These are phyloP conservation scores for Cercospora zeina DNA, from an alignment of 2,329 filamentous ascomycete species.

Conservation along the genomic window DNA sequence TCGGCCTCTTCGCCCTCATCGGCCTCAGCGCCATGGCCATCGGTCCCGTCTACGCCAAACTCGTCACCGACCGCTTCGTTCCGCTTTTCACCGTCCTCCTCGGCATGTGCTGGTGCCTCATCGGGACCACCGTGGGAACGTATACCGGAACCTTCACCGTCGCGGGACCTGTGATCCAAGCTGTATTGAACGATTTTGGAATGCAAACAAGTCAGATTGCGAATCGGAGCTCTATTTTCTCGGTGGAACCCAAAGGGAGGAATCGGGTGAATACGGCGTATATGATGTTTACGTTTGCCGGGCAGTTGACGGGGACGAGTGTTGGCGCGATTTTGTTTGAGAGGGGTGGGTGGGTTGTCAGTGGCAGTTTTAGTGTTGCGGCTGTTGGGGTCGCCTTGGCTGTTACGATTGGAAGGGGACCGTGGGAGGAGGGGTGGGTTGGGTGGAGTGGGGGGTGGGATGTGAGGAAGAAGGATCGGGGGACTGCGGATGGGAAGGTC, in stretches of 20 bases:
- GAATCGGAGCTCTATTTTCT: conserved; percentile 69
- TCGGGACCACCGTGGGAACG: conserved; percentile 66
- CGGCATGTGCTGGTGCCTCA: conserved; percentile 59
- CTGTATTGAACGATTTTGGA: conserved; percentile 69
- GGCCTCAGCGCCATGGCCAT: conserved; percentile 68
- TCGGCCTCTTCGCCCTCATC: conserved; percentile 77
- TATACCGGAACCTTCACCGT: conserved; percentile 66
- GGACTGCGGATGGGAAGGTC: conserved; percentile 44
- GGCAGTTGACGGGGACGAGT: conserved; percentile 68
- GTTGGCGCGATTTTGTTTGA: conserved; percentile 59
- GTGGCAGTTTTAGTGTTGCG: conserved; percentile 59
- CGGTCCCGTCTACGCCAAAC: conserved; percentile 68
- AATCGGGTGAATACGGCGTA: conserved; percentile 81
- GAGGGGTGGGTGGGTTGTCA: conserved; percentile 57
- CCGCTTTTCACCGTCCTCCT: conserved; percentile 68
- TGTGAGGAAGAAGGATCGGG: conserved; percentile 46
- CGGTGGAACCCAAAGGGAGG: conserved; percentile 67
- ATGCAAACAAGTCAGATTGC: conserved; percentile 73
- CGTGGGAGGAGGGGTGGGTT: conserved; percentile 59
- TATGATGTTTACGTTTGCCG: conserved; percentile 73
- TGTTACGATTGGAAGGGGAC: conserved; percentile 50
- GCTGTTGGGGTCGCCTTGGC: conserved; percentile 54
- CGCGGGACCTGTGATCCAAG: conserved; percentile 71
- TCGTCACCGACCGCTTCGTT: conserved; percentile 69
- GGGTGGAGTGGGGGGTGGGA: conserved; percentile 62